Evolutionary conservation across 164 flowering plant genomes (phyloP), one percentile per base, ranked within the genome.

Genomic region (Tetrastigma voinierianum): DNA sequence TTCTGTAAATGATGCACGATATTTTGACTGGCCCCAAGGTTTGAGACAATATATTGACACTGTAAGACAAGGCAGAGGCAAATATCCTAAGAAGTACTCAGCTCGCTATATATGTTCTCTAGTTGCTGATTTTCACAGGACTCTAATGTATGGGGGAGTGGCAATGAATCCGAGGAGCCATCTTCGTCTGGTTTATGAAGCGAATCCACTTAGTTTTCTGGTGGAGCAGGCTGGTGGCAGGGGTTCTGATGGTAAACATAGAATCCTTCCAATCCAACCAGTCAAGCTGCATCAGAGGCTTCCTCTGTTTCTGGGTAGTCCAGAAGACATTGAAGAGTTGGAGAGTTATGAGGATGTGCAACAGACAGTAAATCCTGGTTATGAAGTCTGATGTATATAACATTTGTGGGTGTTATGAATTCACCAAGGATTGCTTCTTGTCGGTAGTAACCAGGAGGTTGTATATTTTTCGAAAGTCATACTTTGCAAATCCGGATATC

Each of bases 1-100:
- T 78, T 95, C 97, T 25, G 96, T 95, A 12, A 95, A 95, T 70
- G 98, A 95, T 82, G 98, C 98, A 18, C 77, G 97, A 19, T 95
- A 91, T 67, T 95, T 91, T 65, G 98, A 91, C 78, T 95, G 98
- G 98, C 97, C 98, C 13, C 93, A 91, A 72, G 98, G 97, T 20
- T 77, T 95, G 51, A 84, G 90, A 80, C 68, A 63, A 51, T 95
- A 95, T 51, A 92, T 91, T 24, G 97, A 95, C 78, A 95, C 96
- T 16, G 81, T 91, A n/a, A 79, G 98, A 75, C 98, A 91, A 72
- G 98, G 98, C 20, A 95, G 90, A 76, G 97, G 98, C 53, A 79
- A 73, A 73, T 74, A 85, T 63, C 96, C 96, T 4, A 95, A 91
- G 79, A 91, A 95, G 69, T 95, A 95, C 71, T 95, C 97, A 16